phyloP scores from a whole-genome alignment of 768 basidiomycete species.

The Lactarius pseudohatsudake region DNA sequence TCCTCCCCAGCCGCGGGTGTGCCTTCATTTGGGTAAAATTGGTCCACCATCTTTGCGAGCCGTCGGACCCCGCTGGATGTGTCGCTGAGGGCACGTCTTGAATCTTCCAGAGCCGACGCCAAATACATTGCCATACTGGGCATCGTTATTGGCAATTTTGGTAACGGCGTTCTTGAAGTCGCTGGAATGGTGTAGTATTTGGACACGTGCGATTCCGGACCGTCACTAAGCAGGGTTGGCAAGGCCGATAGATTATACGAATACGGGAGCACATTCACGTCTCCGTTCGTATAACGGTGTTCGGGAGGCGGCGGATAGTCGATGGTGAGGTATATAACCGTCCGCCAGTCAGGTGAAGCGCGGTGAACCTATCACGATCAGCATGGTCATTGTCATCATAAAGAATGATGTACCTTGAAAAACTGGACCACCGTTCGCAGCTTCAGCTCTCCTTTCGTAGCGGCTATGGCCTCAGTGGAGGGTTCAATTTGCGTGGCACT shows the following conservation, averaged over 20 bases:
- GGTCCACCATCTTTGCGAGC: conserved; percentile 67
- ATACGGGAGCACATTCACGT: conserved; percentile 68
- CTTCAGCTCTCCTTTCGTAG: conserved; percentile 53
- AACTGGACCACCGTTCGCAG: conserved; percentile 79
- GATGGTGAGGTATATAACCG: conserved; percentile 73
- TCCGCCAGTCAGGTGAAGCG: conserved; percentile 63
- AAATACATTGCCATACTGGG: conserved; percentile 76
- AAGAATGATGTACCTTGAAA: conserved; percentile 51
- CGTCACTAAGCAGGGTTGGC: conserved; percentile 63
- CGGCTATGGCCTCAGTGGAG: conserved; percentile 62
- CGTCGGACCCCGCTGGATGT: conserved; percentile 60
- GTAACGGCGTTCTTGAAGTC: conserved; percentile 57
- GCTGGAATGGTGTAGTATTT: conserved; percentile 73
- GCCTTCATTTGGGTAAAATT: conserved; percentile 56
- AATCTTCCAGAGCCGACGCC: conserved; percentile 67
- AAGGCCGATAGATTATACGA: conserved; percentile 62
- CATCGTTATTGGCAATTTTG: conserved; percentile 70
- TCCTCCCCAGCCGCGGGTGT: conserved; percentile 37
- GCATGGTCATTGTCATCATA: conserved; percentile 2
- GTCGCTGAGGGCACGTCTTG: conserved; percentile 60
- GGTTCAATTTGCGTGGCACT: conserved; percentile 71
- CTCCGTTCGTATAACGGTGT: conserved; percentile 50
- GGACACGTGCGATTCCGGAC: conserved; percentile 59
- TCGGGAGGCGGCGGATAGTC: conserved; percentile 61
- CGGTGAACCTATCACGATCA: conserved; percentile 53